Base-by-base conservation (phyloP, 805 yeast genomes). In the Candida sonorensis region DNA sequence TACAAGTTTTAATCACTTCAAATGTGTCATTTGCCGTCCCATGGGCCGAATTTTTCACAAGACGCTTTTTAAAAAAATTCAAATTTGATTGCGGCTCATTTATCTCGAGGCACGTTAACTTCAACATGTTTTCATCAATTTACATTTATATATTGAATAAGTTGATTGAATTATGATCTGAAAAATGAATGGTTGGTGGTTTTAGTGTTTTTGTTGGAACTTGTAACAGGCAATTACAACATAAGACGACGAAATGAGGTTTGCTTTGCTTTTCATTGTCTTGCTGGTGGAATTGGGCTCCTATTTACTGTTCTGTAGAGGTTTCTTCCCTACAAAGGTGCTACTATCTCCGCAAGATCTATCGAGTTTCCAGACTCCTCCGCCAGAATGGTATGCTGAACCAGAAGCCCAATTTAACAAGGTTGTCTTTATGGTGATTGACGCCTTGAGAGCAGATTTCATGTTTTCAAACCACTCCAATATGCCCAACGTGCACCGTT, bases 241-340 rank as follows among this genome's bases (percentile, higher is more conserved):
- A 12, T 15, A 7, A 10, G 10, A 16, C 12, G 7, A 1, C 14
- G 18, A 13, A 17, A 44, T 42, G 49, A 34, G 38, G 22, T 42
- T 37, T 32, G 24, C 36, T 8, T 34, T 31, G 29, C 37, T 51
- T 4, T 22, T 51, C 12, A 20, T 49, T 13, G 39, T 55, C 8
- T 30, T 47, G 14, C 12, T 47, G 6, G 35, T 39, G 4, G 84
- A 81, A 40, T 40, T 75, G 25, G 48, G 51, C 1, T 84, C 88
- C 0, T 61, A 81, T 13, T 40, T 74, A 14, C 47, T 79, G 6
- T 90, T 90, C 51, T 72, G 83, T 27, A 63, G 65, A 31, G 98
- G 98, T 0, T 92, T 90, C 48, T 87, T 92, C 52, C 97, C 98
- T 1, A 77, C 85, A n/a, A 88, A 90, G 51, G 77, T 75, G 1